phyloP scores from a whole-genome alignment of 2,329 filamentous ascomycete species.

The Penicillium sp. region DNA sequence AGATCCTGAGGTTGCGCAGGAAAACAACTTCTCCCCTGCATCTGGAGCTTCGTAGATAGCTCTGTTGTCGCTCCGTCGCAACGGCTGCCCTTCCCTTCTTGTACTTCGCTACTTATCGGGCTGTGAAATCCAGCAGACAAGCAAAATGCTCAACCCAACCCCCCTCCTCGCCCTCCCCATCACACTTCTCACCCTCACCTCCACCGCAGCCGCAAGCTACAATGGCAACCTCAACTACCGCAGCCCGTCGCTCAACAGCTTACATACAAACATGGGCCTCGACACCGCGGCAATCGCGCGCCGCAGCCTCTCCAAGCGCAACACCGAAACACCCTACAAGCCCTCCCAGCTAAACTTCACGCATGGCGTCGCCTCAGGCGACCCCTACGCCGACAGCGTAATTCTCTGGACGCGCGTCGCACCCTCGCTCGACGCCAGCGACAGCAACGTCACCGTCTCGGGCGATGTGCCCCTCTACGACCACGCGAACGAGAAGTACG shows the following conservation, averaged over 20 bases:
- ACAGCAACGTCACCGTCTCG: conserved; percentile 60
- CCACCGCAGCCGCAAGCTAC: conserved; percentile 30
- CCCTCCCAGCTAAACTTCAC: conserved; percentile 64
- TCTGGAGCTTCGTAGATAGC: not conserved
- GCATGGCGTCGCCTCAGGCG: conserved; percentile 62
- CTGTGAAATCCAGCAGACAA: not conserved
- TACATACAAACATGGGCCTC: conserved; percentile 64
- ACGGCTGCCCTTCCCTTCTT: not conserved
- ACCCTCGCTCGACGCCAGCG: conserved; percentile 49
- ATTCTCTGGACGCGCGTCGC: conserved; percentile 51
- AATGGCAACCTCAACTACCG: conserved; percentile 68
- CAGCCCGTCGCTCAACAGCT: conserved; percentile 61
- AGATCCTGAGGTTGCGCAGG: not conserved
- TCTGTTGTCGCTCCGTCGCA: not conserved
- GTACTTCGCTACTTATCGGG: not conserved
- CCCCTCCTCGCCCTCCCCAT: conserved; percentile 16
- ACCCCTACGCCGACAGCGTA: conserved; percentile 49
- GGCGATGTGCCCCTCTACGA: conserved; percentile 61
- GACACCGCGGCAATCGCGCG: conserved; percentile 56
- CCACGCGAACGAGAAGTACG: conserved; percentile 59
- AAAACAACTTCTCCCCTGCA: not conserved
- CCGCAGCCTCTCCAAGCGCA: conserved; percentile 63
- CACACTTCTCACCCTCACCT: conserved; percentile 20
- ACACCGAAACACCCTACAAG: conserved; percentile 52
- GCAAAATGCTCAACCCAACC: conserved; percentile 13